Evolutionary conservation across 768 basidiomycete species (phyloP).

Genomic region (Lactifluus echinatus): DNA sequence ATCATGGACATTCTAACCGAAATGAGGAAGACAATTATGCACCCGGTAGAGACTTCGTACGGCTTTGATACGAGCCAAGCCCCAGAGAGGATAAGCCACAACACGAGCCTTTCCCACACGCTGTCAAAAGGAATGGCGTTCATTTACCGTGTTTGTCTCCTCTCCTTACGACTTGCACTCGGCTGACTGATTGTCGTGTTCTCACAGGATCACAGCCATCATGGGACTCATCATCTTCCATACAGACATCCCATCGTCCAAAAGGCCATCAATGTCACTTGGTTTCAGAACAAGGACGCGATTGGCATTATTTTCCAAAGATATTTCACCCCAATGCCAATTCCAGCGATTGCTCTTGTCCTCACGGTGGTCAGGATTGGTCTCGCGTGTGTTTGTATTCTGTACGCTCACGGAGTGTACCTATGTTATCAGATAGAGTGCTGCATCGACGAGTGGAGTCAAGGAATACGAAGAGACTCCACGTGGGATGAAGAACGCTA

Average conservation of each 20-base stretch:
- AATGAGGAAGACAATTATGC: not conserved
- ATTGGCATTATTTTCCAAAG: not conserved
- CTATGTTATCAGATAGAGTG: constrained; percentile 3
- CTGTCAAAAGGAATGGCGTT: not conserved
- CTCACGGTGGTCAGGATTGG: constrained; percentile 6
- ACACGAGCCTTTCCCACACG: not conserved
- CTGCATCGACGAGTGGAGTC: constrained; percentile 9
- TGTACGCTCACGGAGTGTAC: not conserved
- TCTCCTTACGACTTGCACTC: not conserved
- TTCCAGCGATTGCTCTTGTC: not conserved
- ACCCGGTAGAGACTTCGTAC: not conserved
- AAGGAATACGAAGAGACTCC: not conserved
- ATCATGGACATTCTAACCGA: not conserved
- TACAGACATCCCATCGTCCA: constrained; percentile 10
- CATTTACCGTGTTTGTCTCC: constrained; percentile 1
- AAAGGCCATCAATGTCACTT: constrained; percentile 6
- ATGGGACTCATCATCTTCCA: not conserved
- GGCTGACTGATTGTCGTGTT: not conserved
- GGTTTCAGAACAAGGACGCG: not conserved
- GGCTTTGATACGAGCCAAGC: constrained; percentile 5
- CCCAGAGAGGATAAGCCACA: not conserved
- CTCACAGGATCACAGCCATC: not conserved
- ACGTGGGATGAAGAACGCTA: not conserved
- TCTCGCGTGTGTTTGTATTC: not conserved
- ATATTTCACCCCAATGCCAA: not conserved